Base-by-base conservation (phyloP, 352 stramenopile genomes). In the Pythium guiyangense region DNA sequence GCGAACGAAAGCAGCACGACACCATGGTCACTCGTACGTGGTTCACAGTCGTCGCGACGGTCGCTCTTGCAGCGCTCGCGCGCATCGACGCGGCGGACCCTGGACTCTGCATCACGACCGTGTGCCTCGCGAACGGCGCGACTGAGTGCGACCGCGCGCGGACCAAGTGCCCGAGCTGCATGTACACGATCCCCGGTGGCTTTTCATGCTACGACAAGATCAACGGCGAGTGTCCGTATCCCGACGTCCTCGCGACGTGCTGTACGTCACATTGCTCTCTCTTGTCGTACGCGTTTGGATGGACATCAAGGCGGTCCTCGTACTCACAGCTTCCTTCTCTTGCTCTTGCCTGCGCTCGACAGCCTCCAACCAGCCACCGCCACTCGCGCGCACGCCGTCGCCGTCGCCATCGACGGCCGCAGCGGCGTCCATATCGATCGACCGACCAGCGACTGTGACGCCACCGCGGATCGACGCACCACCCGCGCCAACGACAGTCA, bases 121-220 rank as follows among this genome's bases (percentile, higher is more conserved):
- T 60, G 20, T 91, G 81, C 70, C 52, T 88, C 31, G 71, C 73
- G 6, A 73, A 87, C 27, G 81, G 81, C n/a, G 68, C 73, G 15
- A 79, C 66, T 34, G 59, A 71, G 42, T 91, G 81, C 57, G 66
- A 75, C 34, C 71, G 79, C 34, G 42, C 60, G 20, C 76, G 60
- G 4, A 62, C 43, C 29, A 57, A 31, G 11, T 92, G 82, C 47
- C 82, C 82, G 9, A 69, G 76, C 3, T 92, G 82, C 47, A 70
- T 92, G 62, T 92, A 92, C 62, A 59, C 63, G 20, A 77, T 89
- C 37, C 67, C 70, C 2, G 73, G 77, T 22, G 79, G 77, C 52
- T 87, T 72, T 60, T 90, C 79, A 20, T 92, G 82, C 74, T 92
- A 90, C 63, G 64, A 65, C 62, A 60, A 74, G 67, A 60, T 82